A percentile compares a stretch with the other conserved stretches of the same genome.
These are phyloP conservation scores for Heritiera fomes DNA, from an alignment of 345 rosid genomes.

Conservation along the genomic window DNA sequence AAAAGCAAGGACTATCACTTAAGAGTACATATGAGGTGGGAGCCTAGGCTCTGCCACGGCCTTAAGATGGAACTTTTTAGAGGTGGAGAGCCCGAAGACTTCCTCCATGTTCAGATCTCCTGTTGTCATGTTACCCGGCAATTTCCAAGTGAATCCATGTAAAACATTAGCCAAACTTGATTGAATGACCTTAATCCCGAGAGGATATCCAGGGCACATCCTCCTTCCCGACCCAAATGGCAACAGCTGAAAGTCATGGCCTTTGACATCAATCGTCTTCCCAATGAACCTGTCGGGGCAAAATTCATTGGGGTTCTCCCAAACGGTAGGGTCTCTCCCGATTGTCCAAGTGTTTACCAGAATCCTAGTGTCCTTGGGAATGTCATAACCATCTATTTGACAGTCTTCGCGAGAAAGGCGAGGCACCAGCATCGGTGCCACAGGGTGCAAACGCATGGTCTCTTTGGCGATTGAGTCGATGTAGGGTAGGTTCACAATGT, in stretches of 20 bases:
- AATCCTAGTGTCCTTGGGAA: constrained; percentile 43
- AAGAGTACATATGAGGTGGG: constrained; percentile 36
- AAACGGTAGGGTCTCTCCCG: constrained; percentile 52
- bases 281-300: constrained; percentile 55
- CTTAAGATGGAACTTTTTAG: constrained; percentile 47
- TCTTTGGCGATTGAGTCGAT: constrained; percentile 53
- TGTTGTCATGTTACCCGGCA: constrained; percentile 33
- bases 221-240: constrained; percentile 75
- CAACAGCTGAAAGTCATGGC: constrained; percentile 55
- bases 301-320: constrained; percentile 60
- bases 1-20: not conserved
- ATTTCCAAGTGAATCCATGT: constrained; percentile 61
- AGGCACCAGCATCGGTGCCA: constrained; percentile 61
- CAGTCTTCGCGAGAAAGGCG: constrained; percentile 42
- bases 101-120: constrained; percentile 60
- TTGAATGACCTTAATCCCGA: constrained; percentile 61
- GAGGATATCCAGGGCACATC: constrained; percentile 74
- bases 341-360: constrained; percentile 57
- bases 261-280: constrained; percentile 49
- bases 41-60: constrained; percentile 50
- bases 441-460: constrained; percentile 67
- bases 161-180: constrained; percentile 52
- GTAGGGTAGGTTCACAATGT: constrained; percentile 47
- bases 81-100: constrained; percentile 53
- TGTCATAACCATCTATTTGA: constrained; percentile 44